Conservation (phyloP, 1,139 yeast genomes). For the Scheffersomyces insectosa region DNA sequence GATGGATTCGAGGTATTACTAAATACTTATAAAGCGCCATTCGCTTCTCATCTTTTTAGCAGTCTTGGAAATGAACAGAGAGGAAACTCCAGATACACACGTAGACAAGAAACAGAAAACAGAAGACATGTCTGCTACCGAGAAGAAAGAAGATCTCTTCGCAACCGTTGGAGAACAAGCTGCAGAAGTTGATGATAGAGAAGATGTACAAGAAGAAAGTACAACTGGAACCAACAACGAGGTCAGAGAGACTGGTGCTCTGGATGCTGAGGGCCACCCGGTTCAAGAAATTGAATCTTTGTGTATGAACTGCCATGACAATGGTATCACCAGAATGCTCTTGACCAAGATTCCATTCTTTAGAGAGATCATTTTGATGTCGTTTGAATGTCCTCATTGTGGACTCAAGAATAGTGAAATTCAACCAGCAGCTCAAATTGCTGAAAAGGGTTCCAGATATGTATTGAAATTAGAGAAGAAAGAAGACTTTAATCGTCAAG, state of each 20-base stretch:
- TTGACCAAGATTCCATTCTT: slow-evolving; percentile 90
- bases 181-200: slow-evolving; percentile 7
- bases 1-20: too few relatives aligned
- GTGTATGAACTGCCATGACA: slow-evolving; percentile 92
- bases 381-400: slow-evolving; percentile 95
- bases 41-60: not conserved
- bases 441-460: slow-evolving; percentile 83
- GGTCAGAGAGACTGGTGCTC: slow-evolving; percentile 53
- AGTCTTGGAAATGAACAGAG: not conserved
- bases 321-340: slow-evolving; percentile 80
- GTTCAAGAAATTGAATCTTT: slow-evolving; percentile 93
- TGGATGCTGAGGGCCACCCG: slow-evolving; percentile 91
- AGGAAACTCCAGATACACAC: slow-evolving; percentile 7
- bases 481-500: slow-evolving; percentile 83
- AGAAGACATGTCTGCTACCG: slow-evolving; percentile 10
- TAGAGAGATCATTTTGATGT: slow-evolving; percentile 89
- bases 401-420: slow-evolving; percentile 87
- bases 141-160: slow-evolving; percentile 44
- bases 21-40: too few relatives aligned
- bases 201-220: not conserved
- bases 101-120: slow-evolving; percentile 17
- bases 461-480: slow-evolving; percentile 67
- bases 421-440: slow-evolving; percentile 89
- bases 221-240: slow-evolving; percentile 9
- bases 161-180: slow-evolving; percentile 50